These are phyloP conservation scores for Kodamaea sagamina DNA, from an alignment of 805 yeast genomes.

Conservation along the genomic window DNA sequence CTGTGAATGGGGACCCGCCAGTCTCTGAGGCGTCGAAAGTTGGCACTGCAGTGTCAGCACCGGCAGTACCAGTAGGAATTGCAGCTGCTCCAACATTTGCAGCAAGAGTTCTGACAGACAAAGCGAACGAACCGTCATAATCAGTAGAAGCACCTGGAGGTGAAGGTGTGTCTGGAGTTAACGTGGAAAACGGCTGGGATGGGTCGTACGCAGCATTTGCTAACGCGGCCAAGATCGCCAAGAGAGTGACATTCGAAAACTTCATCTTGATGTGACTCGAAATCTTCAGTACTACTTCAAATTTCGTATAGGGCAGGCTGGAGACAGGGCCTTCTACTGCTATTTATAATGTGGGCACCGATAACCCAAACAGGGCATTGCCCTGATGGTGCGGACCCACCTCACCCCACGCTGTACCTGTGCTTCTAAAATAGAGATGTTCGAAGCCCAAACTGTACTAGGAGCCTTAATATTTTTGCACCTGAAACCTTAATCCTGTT, in stretches of 20 bases:
- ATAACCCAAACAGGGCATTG: too few species aligned
- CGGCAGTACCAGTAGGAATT: too few species aligned
- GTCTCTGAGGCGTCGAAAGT: slow-evolving; percentile 16
- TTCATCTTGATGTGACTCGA: slow-evolving; percentile 6
- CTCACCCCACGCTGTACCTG: background rate
- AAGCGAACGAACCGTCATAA: slow-evolving; percentile 34
- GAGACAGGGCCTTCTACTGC: too few species aligned
- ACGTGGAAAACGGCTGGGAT: slow-evolving; percentile 29
- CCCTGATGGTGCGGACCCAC: background rate
- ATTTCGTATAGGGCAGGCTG: too few species aligned
- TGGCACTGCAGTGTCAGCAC: background rate
- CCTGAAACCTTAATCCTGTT: too few species aligned
- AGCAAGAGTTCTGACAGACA: slow-evolving; percentile 30
- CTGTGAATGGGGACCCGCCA: slow-evolving; percentile 39
- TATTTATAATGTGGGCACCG: too few species aligned
- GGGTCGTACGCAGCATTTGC: slow-evolving; percentile 30
- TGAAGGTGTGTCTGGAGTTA: slow-evolving; percentile 32
- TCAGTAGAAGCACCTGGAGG: slow-evolving; percentile 28
- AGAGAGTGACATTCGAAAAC: slow-evolving; percentile 8
- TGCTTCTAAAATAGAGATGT: background rate
- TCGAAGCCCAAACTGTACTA: too few species aligned
- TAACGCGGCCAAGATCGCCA: slow-evolving; percentile 16
- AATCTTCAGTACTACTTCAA: too few species aligned
- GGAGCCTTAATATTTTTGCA: too few species aligned
- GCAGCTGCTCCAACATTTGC: slow-evolving; percentile 5